A percentile compares a stretch with the other conserved stretches of the same genome.
Conservation (phyloP, 2,329 filamentous ascomycete genomes). For the Ambrosiella beaveri region DNA sequence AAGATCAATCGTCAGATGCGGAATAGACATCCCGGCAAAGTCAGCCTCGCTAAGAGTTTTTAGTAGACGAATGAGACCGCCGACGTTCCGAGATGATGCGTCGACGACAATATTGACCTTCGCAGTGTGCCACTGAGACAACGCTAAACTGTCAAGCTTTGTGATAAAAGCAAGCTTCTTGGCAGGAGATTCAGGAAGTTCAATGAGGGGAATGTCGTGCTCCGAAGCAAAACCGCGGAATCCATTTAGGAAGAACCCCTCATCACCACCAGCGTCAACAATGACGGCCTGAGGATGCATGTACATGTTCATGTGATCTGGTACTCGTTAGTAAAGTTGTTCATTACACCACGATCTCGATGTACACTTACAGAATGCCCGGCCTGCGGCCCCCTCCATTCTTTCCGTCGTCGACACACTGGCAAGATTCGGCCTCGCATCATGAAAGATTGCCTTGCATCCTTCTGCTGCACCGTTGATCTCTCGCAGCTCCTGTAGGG, state of each 20-base stretch:
- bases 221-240: conserved; percentile 36
- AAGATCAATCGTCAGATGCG: conserved; percentile 71
- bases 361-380: conserved; percentile 40
- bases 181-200: conserved; percentile 47
- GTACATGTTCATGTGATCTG: conserved; percentile 50
- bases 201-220: conserved; percentile 48
- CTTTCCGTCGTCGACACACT: conserved; percentile 51
- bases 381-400: conserved; percentile 44
- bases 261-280: conserved; percentile 53
- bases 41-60: conserved; percentile 60
- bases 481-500: conserved; percentile 48
- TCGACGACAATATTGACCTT: conserved; percentile 73
- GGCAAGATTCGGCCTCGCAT: conserved; percentile 64
- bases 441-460: conserved; percentile 49
- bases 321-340: conserved; percentile 1
- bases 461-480: conserved; percentile 61
- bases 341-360: background rate
- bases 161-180: conserved; percentile 61
- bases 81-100: conserved; percentile 51
- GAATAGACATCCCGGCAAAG: conserved; percentile 50
- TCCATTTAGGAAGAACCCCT: conserved; percentile 46
- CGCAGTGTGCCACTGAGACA: conserved; percentile 64
- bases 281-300: conserved; percentile 65
- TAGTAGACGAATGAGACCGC: conserved; percentile 59
- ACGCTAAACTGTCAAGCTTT: conserved; percentile 53